Evolutionary conservation across 2,329 filamentous ascomycete genomes (phyloP), one percentile per base, ranked within the genome.

Genomic region (Hawksworthiomyces lignivorus): DNA sequence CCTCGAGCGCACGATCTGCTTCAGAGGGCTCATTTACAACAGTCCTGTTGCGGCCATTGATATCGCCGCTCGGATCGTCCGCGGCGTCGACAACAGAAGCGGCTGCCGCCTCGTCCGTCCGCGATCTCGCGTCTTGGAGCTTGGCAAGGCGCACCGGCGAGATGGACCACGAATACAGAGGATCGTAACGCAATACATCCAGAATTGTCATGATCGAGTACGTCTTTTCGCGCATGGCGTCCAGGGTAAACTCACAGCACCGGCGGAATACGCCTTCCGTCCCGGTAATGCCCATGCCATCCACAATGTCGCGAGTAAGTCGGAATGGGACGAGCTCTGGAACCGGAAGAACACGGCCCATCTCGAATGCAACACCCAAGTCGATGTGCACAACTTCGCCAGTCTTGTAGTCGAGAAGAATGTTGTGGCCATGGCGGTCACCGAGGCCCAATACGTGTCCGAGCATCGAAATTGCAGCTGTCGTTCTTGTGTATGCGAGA

Each of bases 201-300:
- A 99, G 77, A 40, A 98, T 88, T 0, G 92, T 97, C 89, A 96
- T 97, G 65, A 99, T 98, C 33, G 84, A 89, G 59, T 95, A 94
- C 11, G 86, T 86, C 60, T 98, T 92, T 54, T 94, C 85, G n/a
- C 92, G 82, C 27, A 99, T 69, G 2, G 94, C 89, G 48, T 96
- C 88, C 24, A 99, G 77, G 0, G 89, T 97, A 59, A 97, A 97
- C 59, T 99, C 94, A 61, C 92, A 98, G 63, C 90, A 97, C n/a
- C 94, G 80, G 7, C 92, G 79, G 67, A 97, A 98, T 0, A 97
- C 88, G 4, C 92, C 92, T 61, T 99, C 94, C 0, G 89, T 94
- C 54, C 86, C 87, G 3, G 87, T 94, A 51, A 94, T 84, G 21
- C 92, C 92, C 86, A 99, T 96, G 20, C 87, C 94, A 57, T 98